A percentile compares a stretch with the other conserved stretches of the same genome.
Evolutionary conservation across 148 eudicot species (phyloP).

Genomic region (Bassia scoparia): DNA sequence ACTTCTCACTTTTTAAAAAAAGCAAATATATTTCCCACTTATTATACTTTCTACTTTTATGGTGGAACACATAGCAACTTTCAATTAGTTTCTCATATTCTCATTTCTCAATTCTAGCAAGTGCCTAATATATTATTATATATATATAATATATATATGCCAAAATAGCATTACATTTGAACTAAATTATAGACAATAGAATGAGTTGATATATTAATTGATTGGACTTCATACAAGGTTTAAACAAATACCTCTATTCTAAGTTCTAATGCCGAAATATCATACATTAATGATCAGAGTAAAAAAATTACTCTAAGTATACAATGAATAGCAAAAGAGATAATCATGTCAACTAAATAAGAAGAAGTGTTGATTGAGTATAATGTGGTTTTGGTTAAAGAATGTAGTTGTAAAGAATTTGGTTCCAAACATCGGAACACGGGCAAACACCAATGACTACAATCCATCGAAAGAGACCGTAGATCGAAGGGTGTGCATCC

Average conservation of each 20-base stretch:
- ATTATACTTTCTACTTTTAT: too few species aligned
- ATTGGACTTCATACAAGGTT: not conserved
- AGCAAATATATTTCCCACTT: too few species aligned
- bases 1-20: too few species aligned
- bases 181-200: not conserved
- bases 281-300: not conserved
- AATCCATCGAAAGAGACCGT: constrained; percentile 56
- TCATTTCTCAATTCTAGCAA: too few species aligned
- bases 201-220: not conserved
- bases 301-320: not conserved
- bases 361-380: constrained; percentile 1
- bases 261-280: not conserved
- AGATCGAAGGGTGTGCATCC: constrained; percentile 78
- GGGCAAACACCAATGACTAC: constrained; percentile 94
- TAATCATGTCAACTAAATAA: constrained; percentile 2
- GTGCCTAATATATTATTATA: too few species aligned
- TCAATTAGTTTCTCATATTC: too few species aligned
- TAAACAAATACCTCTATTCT: not conserved
- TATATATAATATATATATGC: too few species aligned
- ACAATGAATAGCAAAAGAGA: not conserved
- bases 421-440: constrained; percentile 98
- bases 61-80: too few species aligned
- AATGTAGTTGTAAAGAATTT: constrained; percentile 60
- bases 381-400: constrained; percentile 28
- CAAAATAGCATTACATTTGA: too few species aligned